phyloP scores from a whole-genome alignment of 495 filamentous ascomycete species.

The Hypomontagnella monticulosa region DNA sequence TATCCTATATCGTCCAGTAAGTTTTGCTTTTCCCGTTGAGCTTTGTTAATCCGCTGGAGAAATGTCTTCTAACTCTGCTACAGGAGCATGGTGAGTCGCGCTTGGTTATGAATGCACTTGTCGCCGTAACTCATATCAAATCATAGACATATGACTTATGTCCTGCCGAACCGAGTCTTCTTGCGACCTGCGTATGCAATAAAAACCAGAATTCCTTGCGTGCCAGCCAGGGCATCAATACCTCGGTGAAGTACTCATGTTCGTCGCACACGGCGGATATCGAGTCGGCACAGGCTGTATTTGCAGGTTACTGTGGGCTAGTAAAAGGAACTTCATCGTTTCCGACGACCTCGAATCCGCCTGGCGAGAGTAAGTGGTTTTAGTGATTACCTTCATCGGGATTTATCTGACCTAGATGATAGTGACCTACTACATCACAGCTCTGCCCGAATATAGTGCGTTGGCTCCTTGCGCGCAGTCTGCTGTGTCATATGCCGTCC shows the following conservation, averaged over 20 bases:
- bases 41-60: not conserved
- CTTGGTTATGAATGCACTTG: not conserved
- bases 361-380: conserved; percentile 53
- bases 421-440: conserved; percentile 64
- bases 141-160: conserved; percentile 47
- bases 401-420: not conserved
- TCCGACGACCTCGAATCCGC: conserved; percentile 53
- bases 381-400: not conserved
- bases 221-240: conserved; percentile 52
- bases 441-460: conserved; percentile 53
- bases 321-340: conserved; percentile 57
- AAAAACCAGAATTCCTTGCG: conserved; percentile 57
- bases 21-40: conserved; percentile 13
- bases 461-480: conserved; percentile 55
- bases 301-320: conserved; percentile 59
- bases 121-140: conserved; percentile 17
- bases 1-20: conserved; percentile 53
- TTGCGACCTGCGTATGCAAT: conserved; percentile 58
- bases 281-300: conserved; percentile 57
- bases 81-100: conserved; percentile 50
- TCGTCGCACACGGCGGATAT: conserved; percentile 53
- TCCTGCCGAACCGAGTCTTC: conserved; percentile 49
- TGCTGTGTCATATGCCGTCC: conserved; percentile 54
- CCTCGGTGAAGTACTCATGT: conserved; percentile 53
- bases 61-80: conserved; percentile 22